Percentiles rank a stretch among this genome's conserved stretches.
Conservation (phyloP, 192 early-diverging fungal species). For the Glomus cerebriforme region DNA sequence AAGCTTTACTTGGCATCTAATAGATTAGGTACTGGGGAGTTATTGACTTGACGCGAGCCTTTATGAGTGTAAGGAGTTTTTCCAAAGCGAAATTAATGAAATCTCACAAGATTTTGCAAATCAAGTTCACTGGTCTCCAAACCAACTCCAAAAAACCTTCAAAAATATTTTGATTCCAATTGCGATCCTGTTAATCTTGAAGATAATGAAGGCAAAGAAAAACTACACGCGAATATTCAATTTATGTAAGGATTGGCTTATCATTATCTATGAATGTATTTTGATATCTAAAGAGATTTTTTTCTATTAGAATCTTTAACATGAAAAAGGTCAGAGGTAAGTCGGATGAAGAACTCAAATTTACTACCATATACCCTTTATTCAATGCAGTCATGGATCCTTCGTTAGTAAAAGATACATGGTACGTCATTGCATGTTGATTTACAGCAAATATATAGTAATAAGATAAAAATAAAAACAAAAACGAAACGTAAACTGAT, state of each 20-base stretch:
- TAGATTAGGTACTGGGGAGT: too few species aligned
- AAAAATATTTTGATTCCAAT: neutral
- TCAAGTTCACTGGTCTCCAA: conserved; percentile 5
- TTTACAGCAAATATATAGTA: conserved; percentile 5
- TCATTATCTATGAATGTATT: neutral
- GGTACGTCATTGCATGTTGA: neutral
- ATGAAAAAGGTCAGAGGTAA: neutral
- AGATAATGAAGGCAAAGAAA: neutral
- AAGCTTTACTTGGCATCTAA: too few species aligned
- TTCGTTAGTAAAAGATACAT: conserved; percentile 13
- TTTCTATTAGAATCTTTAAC: neutral
- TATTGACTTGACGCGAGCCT: too few species aligned
- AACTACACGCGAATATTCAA: neutral
- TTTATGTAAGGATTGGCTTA: neutral
- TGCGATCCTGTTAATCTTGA: neutral
- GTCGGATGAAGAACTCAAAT: conserved; percentile 10
- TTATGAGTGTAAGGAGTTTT: neutral
- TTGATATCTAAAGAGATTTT: conserved; percentile 11
- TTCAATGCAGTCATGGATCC: conserved; percentile 9
- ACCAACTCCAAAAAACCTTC: neutral
- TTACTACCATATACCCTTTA: conserved; percentile 8
- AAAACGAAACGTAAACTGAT: too few species aligned
- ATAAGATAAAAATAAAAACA: too few species aligned
- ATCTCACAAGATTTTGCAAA: neutral
- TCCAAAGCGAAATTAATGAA: neutral